Percentiles rank a stretch among this genome's conserved stretches.
phyloP scores from a whole-genome alignment of 768 basidiomycete species.

The Cytidiella melzeri region DNA sequence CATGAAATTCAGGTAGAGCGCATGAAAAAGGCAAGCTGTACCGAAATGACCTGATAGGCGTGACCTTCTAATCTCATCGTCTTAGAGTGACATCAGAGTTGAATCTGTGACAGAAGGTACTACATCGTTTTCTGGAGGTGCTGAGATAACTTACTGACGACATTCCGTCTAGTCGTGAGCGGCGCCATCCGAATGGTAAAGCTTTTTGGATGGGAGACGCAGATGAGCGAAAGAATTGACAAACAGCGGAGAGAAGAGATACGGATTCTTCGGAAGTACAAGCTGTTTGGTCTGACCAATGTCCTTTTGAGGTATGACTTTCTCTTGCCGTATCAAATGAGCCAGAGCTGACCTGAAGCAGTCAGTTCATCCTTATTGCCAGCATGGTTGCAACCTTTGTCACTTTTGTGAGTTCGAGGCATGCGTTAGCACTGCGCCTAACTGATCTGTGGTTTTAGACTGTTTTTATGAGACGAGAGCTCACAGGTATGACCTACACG shows the following conservation, averaged over 20 bases:
- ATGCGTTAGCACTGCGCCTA: no score
- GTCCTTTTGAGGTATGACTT: constrained; percentile 36
- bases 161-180: constrained; percentile 23
- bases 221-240: constrained; percentile 45
- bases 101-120: constrained; percentile 37
- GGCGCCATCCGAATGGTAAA: constrained; percentile 41
- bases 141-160: no score
- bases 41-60: not conserved
- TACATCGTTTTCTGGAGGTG: no score
- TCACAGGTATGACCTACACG: constrained; percentile 17
- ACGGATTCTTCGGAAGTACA: constrained; percentile 42
- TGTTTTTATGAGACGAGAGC: constrained; percentile 27
- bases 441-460: constrained; percentile 16
- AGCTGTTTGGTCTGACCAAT: constrained; percentile 28
- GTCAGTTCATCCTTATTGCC: constrained; percentile 41
- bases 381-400: constrained; percentile 60
- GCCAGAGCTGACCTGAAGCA: not conserved
- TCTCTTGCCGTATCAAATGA: not conserved
- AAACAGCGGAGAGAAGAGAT: constrained; percentile 61
- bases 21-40: constrained; percentile 34
- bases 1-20: constrained; percentile 31
- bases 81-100: constrained; percentile 39
- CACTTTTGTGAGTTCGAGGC: constrained; percentile 37
- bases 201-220: constrained; percentile 40
- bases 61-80: not conserved